A percentile compares a stretch with the other conserved stretches of the same genome.
phyloP scores from a whole-genome alignment of 352 stramenopile genomes.

The Globisporangium alternatum region DNA sequence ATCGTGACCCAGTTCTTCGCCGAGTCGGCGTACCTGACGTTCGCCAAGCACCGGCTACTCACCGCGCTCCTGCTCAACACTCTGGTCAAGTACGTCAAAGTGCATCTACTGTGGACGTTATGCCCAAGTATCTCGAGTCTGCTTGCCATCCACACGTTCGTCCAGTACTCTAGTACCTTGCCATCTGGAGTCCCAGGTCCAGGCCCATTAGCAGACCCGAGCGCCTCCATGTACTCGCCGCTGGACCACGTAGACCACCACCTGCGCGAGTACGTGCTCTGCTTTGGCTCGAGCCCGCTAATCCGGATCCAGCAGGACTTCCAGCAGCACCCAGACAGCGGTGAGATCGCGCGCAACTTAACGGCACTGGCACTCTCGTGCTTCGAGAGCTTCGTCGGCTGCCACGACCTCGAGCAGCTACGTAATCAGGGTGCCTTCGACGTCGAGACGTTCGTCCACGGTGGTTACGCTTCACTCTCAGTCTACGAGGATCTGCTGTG shows the following conservation, averaged over 20 bases:
- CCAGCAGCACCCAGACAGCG: slow-evolving; percentile 34
- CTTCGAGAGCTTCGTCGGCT: slow-evolving; percentile 43
- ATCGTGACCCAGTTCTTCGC: slow-evolving; percentile 39
- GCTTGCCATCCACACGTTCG: slow-evolving; percentile 43
- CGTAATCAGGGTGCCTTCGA: slow-evolving; percentile 53
- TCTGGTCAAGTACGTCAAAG: slow-evolving; percentile 53
- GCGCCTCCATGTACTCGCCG: slow-evolving; percentile 21
- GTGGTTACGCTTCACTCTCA: slow-evolving; percentile 13
- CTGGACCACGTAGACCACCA: slow-evolving; percentile 37
- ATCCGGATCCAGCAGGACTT: slow-evolving; percentile 60
- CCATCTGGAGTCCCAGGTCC: background rate
- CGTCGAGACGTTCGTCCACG: slow-evolving; percentile 31
- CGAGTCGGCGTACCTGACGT: slow-evolving; percentile 30
- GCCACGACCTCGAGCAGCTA: slow-evolving; percentile 47
- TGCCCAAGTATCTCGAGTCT: slow-evolving; percentile 39
- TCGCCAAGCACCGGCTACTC: slow-evolving; percentile 54
- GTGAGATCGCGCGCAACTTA: slow-evolving; percentile 28
- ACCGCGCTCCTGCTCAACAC: slow-evolving; percentile 50
- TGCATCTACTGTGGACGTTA: slow-evolving; percentile 60
- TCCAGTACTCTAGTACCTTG: slow-evolving; percentile 20
- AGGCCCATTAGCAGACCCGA: background rate
- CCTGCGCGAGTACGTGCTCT: slow-evolving; percentile 55
- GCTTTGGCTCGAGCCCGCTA: slow-evolving; percentile 52
- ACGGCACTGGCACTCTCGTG: slow-evolving; percentile 48
- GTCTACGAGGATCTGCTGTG: slow-evolving; percentile 28